A percentile compares a stretch with the other conserved stretches of the same genome.
phyloP scores from a whole-genome alignment of 805 yeast genomes.

The Candida morakotiae region DNA sequence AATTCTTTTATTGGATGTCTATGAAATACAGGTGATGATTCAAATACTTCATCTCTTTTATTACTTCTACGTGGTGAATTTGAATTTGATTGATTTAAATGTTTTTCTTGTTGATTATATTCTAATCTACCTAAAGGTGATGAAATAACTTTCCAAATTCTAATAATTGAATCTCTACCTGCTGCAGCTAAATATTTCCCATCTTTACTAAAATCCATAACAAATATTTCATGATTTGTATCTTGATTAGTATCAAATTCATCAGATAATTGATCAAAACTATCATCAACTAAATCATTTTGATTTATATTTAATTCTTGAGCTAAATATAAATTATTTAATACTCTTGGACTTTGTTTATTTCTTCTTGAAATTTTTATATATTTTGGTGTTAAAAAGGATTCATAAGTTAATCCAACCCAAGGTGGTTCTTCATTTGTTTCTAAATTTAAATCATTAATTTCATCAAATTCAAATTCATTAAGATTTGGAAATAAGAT shows the following conservation, averaged over 20 bases:
- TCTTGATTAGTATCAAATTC: not conserved
- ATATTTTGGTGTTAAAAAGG: slow-evolving; percentile 52
- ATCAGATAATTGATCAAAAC: not conserved
- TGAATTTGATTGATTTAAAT: slow-evolving; percentile 9
- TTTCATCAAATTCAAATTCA: slow-evolving; percentile 7
- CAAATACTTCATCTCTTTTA: slow-evolving; percentile 15
- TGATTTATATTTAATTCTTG: slow-evolving; percentile 46
- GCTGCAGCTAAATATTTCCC: slow-evolving; percentile 84
- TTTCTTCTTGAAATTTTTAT: slow-evolving; percentile 46
- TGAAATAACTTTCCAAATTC: slow-evolving; percentile 77
- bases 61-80: slow-evolving; percentile 7
- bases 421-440: slow-evolving; percentile 19
- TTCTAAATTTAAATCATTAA: slow-evolving; percentile 1
- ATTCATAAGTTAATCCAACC: slow-evolving; percentile 29
- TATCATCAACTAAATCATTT: not conserved
- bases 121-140: slow-evolving; percentile 66
- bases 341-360: slow-evolving; percentile 41
- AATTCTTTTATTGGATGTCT: slow-evolving; percentile 57
- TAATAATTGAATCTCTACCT: slow-evolving; percentile 66
- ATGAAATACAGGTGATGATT: slow-evolving; percentile 76
- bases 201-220: slow-evolving; percentile 68
- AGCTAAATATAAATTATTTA: slow-evolving; percentile 56
- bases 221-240: slow-evolving; percentile 55
- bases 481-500: slow-evolving; percentile 13
- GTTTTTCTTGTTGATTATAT: slow-evolving; percentile 16